A percentile compares a stretch with the other conserved stretches of the same genome.
phyloP scores from a whole-genome alignment of 2,329 filamentous ascomycete species.

The Fonsecaea multimorphosa region DNA sequence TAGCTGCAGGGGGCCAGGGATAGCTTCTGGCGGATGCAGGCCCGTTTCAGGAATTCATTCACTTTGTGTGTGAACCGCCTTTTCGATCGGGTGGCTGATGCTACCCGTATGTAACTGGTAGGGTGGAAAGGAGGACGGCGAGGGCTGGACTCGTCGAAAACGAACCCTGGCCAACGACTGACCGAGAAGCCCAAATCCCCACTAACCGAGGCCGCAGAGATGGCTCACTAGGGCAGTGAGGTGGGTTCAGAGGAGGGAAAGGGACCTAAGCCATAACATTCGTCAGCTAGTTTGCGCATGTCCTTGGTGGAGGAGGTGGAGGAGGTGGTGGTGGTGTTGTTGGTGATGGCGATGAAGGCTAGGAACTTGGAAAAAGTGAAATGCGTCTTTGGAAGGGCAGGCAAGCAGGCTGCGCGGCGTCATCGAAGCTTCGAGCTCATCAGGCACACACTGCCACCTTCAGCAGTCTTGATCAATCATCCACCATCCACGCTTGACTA shows the following conservation, averaged over 20 bases:
- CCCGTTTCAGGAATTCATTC: constrained; percentile 3
- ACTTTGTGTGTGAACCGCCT: constrained; percentile 3
- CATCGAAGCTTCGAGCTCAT: constrained; percentile 10
- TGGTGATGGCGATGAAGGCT: neutral
- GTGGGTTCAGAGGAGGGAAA: constrained; percentile 2
- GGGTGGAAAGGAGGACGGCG: neutral
- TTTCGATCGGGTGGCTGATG: constrained; percentile 9
- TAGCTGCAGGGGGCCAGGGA: constrained; percentile 9
- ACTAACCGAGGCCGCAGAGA: constrained; percentile 4
- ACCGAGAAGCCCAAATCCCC: constrained; percentile 10
- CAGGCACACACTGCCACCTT: constrained; percentile 4
- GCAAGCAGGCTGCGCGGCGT: neutral
- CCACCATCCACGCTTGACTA: neutral
- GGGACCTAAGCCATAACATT: constrained; percentile 15
- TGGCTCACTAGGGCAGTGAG: neutral
- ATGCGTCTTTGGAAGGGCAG: neutral
- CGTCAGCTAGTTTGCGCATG: constrained; percentile 38
- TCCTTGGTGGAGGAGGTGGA: constrained; percentile 8
- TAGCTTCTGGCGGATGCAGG: neutral
- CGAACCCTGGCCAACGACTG: neutral
- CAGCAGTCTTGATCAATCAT: neutral
- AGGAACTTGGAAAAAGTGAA: neutral
- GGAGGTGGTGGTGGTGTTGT: neutral
- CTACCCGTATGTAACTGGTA: no score
- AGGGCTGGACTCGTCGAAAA: constrained; percentile 18